These are phyloP conservation scores for Candida sanyaensis DNA, from an alignment of 1,139 yeast species.

Conservation along the genomic window DNA sequence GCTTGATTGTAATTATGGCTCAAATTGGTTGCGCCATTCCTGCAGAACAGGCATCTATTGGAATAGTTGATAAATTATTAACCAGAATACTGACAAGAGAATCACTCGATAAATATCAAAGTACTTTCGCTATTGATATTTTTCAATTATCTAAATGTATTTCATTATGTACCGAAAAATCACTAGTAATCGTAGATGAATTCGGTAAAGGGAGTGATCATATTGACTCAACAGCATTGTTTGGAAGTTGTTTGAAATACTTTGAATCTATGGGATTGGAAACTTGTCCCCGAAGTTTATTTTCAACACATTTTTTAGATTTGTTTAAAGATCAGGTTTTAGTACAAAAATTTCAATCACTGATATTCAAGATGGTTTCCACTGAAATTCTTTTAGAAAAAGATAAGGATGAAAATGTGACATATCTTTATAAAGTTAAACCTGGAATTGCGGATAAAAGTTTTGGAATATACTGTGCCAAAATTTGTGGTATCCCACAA, in stretches of 20 bases:
- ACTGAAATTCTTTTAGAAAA: conserved; percentile 25
- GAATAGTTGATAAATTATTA: conserved; percentile 44
- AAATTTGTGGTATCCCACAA: conserved; percentile 30
- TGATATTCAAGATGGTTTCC: conserved; percentile 6
- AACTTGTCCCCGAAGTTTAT: conserved; percentile 29
- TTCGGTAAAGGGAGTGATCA: conserved; percentile 54
- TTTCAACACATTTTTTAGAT: conserved; percentile 49
- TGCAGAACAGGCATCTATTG: conserved; percentile 40
- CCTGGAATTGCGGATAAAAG: conserved; percentile 32
- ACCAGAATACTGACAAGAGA: conserved; percentile 46
- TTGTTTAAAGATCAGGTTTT: conserved; percentile 22
- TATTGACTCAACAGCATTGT: conserved; percentile 45
- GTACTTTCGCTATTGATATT: conserved; percentile 49
- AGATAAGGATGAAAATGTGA: conserved; percentile 17
- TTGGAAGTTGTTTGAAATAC: conserved; percentile 36
- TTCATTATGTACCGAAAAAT: conserved; percentile 30
- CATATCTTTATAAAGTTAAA: conserved; percentile 30
- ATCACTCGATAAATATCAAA: conserved; percentile 38
- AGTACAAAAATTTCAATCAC: conserved; percentile 4
- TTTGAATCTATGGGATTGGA: conserved; percentile 15
- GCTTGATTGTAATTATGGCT: conserved; percentile 42
- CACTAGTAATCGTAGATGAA: conserved; percentile 48
- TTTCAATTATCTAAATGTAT: conserved; percentile 45
- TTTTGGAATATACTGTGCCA: conserved; percentile 41
- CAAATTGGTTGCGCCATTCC: conserved; percentile 55